phyloP scores from a whole-genome alignment of 139 green algal genomes.

The Coelastrella sp. region DNA sequence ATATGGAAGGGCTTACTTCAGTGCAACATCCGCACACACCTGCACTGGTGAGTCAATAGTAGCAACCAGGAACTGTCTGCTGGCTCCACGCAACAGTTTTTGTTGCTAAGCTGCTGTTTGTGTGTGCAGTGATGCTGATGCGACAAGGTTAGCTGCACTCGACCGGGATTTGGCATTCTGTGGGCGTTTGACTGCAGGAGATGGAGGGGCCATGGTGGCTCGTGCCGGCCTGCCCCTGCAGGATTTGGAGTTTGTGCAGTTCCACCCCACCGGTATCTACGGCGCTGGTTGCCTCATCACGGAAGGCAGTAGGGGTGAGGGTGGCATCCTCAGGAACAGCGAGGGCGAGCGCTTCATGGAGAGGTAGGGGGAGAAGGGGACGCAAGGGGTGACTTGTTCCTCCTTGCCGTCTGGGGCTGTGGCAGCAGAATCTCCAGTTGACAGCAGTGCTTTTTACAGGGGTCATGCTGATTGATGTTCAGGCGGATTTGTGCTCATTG shows the following conservation, averaged over 20 bases:
- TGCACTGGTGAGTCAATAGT: conserved; percentile 83
- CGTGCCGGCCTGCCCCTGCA: conserved; percentile 95
- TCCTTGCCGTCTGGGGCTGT: too few relatives aligned
- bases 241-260: conserved; percentile 97
- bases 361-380: conserved; percentile 59
- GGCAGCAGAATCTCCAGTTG: too few relatives aligned
- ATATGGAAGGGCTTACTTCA: conserved; percentile 98
- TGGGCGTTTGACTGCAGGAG: conserved; percentile 54
- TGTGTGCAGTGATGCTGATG: neutral
- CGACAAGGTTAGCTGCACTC: too few relatives aligned
- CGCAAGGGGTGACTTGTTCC: neutral
- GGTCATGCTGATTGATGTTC: too few relatives aligned
- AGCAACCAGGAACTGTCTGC: too few relatives aligned
- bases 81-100: too few relatives aligned
- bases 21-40: conserved; percentile 96
- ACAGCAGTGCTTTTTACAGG: too few relatives aligned
- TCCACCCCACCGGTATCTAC: conserved; percentile 99
- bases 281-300: conserved; percentile 99
- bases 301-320: conserved; percentile 95
- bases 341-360: conserved; percentile 99
- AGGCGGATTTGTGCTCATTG: too few relatives aligned
- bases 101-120: conserved; percentile 45
- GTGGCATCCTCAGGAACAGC: conserved; percentile 96
- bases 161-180: neutral
- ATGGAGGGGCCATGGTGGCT: conserved; percentile 95